These are phyloP conservation scores for Chlamydomonas schloesseri DNA, from an alignment of 139 green algal genomes.

Conservation along the genomic window DNA sequence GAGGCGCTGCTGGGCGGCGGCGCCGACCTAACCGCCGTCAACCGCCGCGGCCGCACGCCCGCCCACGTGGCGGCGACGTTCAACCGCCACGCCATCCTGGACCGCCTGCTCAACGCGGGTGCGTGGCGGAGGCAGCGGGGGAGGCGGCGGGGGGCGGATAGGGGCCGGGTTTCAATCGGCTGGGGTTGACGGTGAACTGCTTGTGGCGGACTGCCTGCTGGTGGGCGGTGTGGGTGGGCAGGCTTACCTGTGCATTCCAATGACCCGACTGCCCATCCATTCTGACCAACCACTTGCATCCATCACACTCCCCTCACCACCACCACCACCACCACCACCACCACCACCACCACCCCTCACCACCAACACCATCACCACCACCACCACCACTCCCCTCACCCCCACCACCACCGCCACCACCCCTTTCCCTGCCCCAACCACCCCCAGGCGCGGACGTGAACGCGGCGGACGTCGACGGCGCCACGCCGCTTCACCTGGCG, in stretches of 20 bases:
- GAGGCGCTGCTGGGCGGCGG: conserved; percentile 45
- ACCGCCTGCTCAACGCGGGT: conserved; percentile 53
- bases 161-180: too few relatives aligned
- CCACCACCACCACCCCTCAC: too few relatives aligned
- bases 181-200: too few relatives aligned
- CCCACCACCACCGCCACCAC: background rate
- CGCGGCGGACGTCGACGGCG: conserved; percentile 1
- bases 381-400: background rate
- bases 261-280: too few relatives aligned
- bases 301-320: too few relatives aligned
- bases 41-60: conserved; percentile 48
- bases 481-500: conserved; percentile 42
- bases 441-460: conserved; percentile 30
- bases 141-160: too few relatives aligned
- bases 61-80: conserved; percentile 48
- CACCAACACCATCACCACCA: background rate
- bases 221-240: too few relatives aligned
- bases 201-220: too few relatives aligned
- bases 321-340: too few relatives aligned
- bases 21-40: conserved; percentile 43
- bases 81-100: conserved; percentile 44
- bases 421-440: background rate
- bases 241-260: too few relatives aligned
- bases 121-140: too few relatives aligned
- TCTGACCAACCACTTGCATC: too few relatives aligned